phyloP scores from a whole-genome alignment of 495 filamentous ascomycete genomes.

The Terfezia claveryi region DNA sequence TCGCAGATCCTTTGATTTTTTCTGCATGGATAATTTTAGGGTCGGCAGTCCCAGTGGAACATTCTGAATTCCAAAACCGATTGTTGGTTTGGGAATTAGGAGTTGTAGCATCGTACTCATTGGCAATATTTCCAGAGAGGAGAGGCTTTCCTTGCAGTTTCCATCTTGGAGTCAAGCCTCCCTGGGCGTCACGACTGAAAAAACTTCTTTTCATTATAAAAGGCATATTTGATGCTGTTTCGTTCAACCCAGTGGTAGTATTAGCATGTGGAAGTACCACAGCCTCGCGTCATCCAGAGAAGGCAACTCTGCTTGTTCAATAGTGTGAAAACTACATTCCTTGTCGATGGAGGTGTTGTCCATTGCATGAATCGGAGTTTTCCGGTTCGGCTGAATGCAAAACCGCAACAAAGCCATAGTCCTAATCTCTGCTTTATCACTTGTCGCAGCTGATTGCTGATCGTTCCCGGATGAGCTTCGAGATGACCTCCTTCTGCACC shows the following conservation, averaged over 20 bases:
- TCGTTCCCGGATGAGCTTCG: background rate
- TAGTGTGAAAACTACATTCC: no score
- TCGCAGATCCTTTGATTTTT: background rate
- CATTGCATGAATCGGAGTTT: no score
- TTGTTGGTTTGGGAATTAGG: background rate
- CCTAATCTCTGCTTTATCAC: no score
- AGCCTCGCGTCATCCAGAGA: no score
- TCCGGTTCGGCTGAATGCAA: no score
- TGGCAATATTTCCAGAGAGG: background rate
- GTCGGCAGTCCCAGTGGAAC: background rate
- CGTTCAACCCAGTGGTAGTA: background rate
- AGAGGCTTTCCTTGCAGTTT: background rate
- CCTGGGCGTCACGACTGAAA: background rate
- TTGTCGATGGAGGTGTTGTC: no score
- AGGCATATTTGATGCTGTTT: background rate
- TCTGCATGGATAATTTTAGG: background rate
- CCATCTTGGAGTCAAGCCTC: background rate
- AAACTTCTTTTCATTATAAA: background rate
- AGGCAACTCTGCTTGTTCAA: no score
- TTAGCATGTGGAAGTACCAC: no score
- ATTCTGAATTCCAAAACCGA: background rate
- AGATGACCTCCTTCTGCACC: background rate
- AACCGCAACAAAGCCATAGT: no score
- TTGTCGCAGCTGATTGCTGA: background rate
- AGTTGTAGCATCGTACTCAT: background rate